Base-by-base conservation (phyloP, 2,329 filamentous ascomycete species). In the Leptodontidium sp. region DNA sequence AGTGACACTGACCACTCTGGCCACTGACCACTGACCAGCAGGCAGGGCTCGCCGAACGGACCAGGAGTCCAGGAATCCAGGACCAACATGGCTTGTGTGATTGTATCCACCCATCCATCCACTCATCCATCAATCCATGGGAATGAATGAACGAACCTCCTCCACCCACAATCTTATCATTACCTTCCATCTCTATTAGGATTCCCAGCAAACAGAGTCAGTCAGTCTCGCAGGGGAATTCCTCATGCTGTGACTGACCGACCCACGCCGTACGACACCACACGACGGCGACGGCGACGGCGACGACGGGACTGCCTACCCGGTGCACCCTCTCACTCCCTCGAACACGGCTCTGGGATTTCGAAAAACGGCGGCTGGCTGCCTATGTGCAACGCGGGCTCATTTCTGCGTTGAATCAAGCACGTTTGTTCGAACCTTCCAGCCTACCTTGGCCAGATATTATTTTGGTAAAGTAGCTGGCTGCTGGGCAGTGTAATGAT, bases 361-460 rank as follows among this genome's bases (percentile, higher is more conserved):
- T 61, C 53, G 43, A 43, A 66, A 66, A 66, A 52, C 64, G 55
- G 55, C 57, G 52, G 52, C 35, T 66, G 57, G 53, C 43, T 61
- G 55, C 64, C 14, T 61, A 5, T 29, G 55, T 61, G 55, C 40
- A 65, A 58, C 63, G 21, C 24, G 12, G 24, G 24, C 21, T 5
- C 32, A 6, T 21, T 24, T 26, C 38, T 64, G 24, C 47, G 40
- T 24, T 17, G 26, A 21, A 4, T 38, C 12, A 57, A 49, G 52
- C 52, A 65, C 52, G 52, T 58, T 63, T 53, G 12, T 29, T 57
- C 1, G 52, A 15, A 43, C 35, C 57, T 45, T 21, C 35, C 12
- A 40, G 45, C 8, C 17, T 7, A 14, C 5, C 17, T 24, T 26
- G 2, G n/a, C 47, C n/a, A 24, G 47, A 50, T 8, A 9, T 24